Base-by-base conservation (phyloP, 306 rosid genomes). In the Gastrolobium villosum region DNA sequence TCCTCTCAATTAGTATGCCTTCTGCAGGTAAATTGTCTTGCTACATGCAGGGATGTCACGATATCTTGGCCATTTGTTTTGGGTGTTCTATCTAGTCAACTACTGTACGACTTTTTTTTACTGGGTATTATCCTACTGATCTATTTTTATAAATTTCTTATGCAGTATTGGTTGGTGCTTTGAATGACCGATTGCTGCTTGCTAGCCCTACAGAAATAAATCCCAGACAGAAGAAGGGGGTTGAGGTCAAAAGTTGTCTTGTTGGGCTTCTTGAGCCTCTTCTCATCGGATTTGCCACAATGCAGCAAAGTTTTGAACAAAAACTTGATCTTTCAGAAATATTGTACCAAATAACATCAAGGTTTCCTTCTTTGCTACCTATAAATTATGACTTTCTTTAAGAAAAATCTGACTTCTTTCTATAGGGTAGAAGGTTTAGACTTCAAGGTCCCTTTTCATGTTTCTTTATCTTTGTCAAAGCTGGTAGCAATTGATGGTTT, bases 241-340 rank as follows among this genome's bases (percentile, higher is more conserved):
- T 93, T 80, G 99, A 93, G 86, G 74, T 96, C 83, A 96, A 90
- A 88, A 91, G 98, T 74, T 96, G 99, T 81, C 99, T 93, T 70
- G 92, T 96, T 84, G 99, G 99, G 83, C 96, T 96, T 79, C 99
- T 96, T 65, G 99, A 96, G 81, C 98, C 99, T 64, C 96, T 96
- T 90, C 97, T 96, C 68, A 90, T 93, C 75, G 99, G 99, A 84
- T 96, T 96, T 88, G 82, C 94, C 73, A 91, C 99, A 53, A 96
- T 96, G 99, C 99, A 93, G 82, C 94, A 90, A 84, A 82, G 86
- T 82, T 96, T 93, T 77, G 87, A 90, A 87, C 99, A 93, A 92
- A 96, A 96, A 90, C 94, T 96, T 40, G 98, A 96, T 85, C 84
- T 96, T 53, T 90, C 98, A 70, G 99, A 96, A 92, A 88, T 89